Conservation (phyloP, 1,284 basidiomycete species). For the Omphalotus olearius region DNA sequence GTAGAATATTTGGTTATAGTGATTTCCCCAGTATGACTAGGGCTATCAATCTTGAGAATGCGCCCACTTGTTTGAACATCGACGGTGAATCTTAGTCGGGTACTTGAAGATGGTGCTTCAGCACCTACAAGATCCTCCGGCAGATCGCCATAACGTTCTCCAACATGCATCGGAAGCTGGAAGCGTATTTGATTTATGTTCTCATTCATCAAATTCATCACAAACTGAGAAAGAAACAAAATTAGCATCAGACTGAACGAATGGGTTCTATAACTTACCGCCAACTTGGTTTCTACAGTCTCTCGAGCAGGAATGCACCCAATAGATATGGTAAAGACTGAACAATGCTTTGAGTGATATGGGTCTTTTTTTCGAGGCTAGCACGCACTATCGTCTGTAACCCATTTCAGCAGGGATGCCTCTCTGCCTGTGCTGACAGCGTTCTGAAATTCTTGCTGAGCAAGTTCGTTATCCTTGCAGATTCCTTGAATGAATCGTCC, state of each 20-base stretch:
- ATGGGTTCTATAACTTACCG: conserved; percentile 28
- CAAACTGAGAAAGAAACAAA: conserved; percentile 23
- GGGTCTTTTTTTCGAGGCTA: background rate
- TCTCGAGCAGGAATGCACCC: conserved; percentile 42
- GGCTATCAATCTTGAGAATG: conserved; percentile 34
- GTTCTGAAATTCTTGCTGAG: conserved; percentile 35
- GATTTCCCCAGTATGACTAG: conserved; percentile 35
- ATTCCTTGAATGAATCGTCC: conserved; percentile 40
- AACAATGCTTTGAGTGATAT: background rate
- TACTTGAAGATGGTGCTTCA: conserved; percentile 23
- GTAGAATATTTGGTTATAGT: conserved; percentile 28
- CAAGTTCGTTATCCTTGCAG: conserved; percentile 45
- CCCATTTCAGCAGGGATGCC: conserved; percentile 45
- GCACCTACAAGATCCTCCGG: conserved; percentile 33
- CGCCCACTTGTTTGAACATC: conserved; percentile 44
- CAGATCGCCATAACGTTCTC: conserved; percentile 44
- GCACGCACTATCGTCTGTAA: conserved; percentile 46
- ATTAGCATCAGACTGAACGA: background rate
- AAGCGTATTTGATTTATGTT: conserved; percentile 43
- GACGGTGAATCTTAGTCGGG: conserved; percentile 34
- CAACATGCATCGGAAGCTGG: conserved; percentile 45
- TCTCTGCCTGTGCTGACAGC: conserved; percentile 37
- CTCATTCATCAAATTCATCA: conserved; percentile 40
- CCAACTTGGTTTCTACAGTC: conserved; percentile 35
- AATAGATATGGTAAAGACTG: conserved; percentile 56